A percentile compares a stretch with the other conserved stretches of the same genome.
Evolutionary conservation across 202 grass and related monocot genomes (phyloP).

Genomic region (Tripidium arundinaceum): DNA sequence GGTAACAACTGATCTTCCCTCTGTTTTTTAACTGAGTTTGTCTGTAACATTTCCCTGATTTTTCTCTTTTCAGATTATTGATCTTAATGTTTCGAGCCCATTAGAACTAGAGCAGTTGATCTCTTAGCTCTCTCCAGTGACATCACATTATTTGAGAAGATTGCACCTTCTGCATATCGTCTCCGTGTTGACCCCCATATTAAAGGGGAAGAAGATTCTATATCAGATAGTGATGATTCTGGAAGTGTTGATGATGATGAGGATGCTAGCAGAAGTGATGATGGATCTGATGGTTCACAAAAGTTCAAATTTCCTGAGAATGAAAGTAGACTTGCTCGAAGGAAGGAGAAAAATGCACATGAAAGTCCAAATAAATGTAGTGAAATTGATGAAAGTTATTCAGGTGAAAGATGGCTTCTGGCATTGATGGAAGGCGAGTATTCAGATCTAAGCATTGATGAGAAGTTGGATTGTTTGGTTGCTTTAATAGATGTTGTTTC

Average conservation of each 20-base stretch:
- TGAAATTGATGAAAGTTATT: constrained; percentile 98
- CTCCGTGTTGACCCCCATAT: constrained; percentile 87
- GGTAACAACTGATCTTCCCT: constrained; percentile 10
- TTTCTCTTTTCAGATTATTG: constrained; percentile 63
- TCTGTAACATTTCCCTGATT: constrained; percentile 10
- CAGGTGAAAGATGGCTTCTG: constrained; percentile 78
- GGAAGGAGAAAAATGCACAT: constrained; percentile 34
- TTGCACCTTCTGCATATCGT: constrained; percentile 75
- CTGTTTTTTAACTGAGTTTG: constrained; percentile 16
- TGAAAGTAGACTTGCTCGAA: constrained; percentile 46
- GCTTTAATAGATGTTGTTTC: constrained; percentile 81
- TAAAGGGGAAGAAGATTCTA: constrained; percentile 73
- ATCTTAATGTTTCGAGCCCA: constrained; percentile 47
- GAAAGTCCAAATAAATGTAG: constrained; percentile 47
- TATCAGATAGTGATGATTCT: constrained; percentile 75
- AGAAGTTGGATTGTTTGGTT: constrained; percentile 89
- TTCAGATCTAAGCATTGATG: constrained; percentile 84
- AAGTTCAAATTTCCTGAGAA: constrained; percentile 44
- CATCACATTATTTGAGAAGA: constrained; percentile 98
- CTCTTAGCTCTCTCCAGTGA: constrained; percentile 83
- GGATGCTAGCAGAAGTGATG: constrained; percentile 46
- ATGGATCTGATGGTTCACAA: constrained; percentile 56
- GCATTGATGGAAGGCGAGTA: constrained; percentile 99
- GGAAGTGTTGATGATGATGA: constrained; percentile 72
- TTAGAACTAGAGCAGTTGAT: constrained; percentile 69